Evolutionary conservation across 2,329 filamentous ascomycete species (phyloP).

Genomic region (Polychaeton citri): DNA sequence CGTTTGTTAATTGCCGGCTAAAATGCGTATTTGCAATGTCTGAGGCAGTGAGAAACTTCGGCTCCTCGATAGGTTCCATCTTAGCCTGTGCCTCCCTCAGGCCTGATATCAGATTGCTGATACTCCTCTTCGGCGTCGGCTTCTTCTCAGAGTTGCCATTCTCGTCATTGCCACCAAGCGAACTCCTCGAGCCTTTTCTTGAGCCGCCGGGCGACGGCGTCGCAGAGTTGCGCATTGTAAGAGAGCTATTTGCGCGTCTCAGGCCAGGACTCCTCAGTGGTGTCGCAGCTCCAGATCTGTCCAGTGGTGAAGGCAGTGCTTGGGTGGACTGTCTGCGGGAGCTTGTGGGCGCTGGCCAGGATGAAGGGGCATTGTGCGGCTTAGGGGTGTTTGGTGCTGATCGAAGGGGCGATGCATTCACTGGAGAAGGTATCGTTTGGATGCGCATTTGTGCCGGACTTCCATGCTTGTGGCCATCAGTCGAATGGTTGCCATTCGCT

Average conservation of each 20-base stretch:
- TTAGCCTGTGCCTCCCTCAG: slow-evolving; percentile 19
- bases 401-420: neutral
- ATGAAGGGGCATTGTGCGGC: neutral
- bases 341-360: neutral
- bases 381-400: neutral
- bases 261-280: neutral
- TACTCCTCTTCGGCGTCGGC: slow-evolving; percentile 20
- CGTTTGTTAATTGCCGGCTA: slow-evolving; percentile 51
- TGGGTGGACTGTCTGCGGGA: neutral
- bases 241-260: neutral
- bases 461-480: neutral
- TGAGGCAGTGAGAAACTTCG: slow-evolving; percentile 15
- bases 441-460: neutral
- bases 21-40: slow-evolving; percentile 43
- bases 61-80: slow-evolving; percentile 21
- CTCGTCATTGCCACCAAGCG: neutral
- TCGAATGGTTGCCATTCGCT: neutral
- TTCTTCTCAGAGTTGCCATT: slow-evolving; percentile 5
- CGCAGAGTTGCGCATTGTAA: neutral
- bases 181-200: slow-evolving; percentile 7
- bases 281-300: neutral
- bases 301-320: neutral
- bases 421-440: neutral
- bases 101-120: slow-evolving; percentile 19
- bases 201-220: slow-evolving; percentile 10